Evolutionary conservation across 1,284 basidiomycete genomes (phyloP).

Genomic region (Jaminaea rosea): DNA sequence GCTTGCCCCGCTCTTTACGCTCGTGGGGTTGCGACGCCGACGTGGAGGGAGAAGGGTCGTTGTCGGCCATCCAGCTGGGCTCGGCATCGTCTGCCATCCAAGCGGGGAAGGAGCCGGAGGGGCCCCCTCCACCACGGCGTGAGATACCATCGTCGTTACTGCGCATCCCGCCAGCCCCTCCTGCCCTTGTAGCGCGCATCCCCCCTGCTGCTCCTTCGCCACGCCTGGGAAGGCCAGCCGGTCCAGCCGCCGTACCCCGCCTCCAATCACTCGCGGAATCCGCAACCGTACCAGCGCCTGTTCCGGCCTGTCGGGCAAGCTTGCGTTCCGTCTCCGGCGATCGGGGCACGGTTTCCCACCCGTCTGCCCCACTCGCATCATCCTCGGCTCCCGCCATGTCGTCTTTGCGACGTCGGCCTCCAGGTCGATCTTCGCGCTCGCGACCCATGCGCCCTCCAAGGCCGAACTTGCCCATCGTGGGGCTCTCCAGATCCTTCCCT

Average conservation of each 20-base stretch:
- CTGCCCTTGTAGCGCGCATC: neutral
- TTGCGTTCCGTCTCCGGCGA: conserved; percentile 13
- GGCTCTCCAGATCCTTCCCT: conserved; percentile 17
- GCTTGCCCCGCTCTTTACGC: conserved; percentile 57
- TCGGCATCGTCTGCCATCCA: conserved; percentile 57
- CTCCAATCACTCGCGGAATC: conserved; percentile 8
- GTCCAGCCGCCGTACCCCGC: neutral
- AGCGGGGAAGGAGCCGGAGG: conserved; percentile 8
- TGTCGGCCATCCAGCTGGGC: conserved; percentile 89
- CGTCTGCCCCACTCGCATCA: conserved; percentile 22
- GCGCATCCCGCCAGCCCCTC: neutral
- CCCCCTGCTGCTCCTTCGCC: neutral
- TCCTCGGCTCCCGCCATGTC: conserved; percentile 15
- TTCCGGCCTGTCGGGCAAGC: conserved; percentile 3
- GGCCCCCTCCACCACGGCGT: neutral
- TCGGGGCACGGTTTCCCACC: conserved; percentile 24
- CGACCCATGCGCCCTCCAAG: conserved; percentile 13
- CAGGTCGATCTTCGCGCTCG: conserved; percentile 6
- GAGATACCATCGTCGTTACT: neutral
- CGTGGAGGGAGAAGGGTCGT: conserved; percentile 43
- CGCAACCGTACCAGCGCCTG: conserved; percentile 20
- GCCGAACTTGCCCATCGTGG: neutral
- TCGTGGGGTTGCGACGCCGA: conserved; percentile 9
- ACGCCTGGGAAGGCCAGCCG: neutral
- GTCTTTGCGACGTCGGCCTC: conserved; percentile 1